phyloP scores from a whole-genome alignment of 441 rosid genomes.

The Euphorbia corollata region DNA sequence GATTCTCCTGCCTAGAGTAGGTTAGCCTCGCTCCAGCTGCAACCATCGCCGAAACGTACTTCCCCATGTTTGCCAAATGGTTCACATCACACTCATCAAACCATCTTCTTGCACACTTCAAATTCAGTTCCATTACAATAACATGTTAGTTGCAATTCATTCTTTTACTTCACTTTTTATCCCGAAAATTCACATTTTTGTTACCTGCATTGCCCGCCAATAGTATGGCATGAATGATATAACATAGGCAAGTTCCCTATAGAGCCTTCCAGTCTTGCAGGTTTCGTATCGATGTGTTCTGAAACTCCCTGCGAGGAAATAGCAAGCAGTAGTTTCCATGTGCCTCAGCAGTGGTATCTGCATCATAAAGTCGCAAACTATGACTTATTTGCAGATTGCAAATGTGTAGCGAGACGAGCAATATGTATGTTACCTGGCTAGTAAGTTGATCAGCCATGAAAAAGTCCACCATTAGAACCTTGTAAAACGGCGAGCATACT shows the following conservation, averaged over 20 bases:
- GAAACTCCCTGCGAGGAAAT: conserved; percentile 72
- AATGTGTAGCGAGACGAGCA: background rate
- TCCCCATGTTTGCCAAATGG: conserved; percentile 91
- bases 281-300: conserved; percentile 61
- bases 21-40: conserved; percentile 88
- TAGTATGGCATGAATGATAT: conserved; percentile 87
- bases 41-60: conserved; percentile 91
- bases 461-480: conserved; percentile 90
- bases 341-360: conserved; percentile 90
- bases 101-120: conserved; percentile 91
- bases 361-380: background rate
- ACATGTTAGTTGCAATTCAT: background rate
- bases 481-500: conserved; percentile 78
- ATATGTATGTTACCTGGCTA: conserved; percentile 59
- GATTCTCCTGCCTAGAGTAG: conserved; percentile 45
- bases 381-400: background rate
- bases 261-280: conserved; percentile 61
- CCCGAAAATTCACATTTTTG: background rate
- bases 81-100: conserved; percentile 59
- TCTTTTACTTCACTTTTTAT: background rate
- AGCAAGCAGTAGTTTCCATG: conserved; percentile 77
- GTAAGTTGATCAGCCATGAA: conserved; percentile 99
- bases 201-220: conserved; percentile 98
- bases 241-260: conserved; percentile 63
- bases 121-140: conserved; percentile 14